A percentile compares a stretch with the other conserved stretches of the same genome.
phyloP scores from a whole-genome alignment of 2,329 filamentous ascomycete genomes.

The Colletotrichum kahawae region DNA sequence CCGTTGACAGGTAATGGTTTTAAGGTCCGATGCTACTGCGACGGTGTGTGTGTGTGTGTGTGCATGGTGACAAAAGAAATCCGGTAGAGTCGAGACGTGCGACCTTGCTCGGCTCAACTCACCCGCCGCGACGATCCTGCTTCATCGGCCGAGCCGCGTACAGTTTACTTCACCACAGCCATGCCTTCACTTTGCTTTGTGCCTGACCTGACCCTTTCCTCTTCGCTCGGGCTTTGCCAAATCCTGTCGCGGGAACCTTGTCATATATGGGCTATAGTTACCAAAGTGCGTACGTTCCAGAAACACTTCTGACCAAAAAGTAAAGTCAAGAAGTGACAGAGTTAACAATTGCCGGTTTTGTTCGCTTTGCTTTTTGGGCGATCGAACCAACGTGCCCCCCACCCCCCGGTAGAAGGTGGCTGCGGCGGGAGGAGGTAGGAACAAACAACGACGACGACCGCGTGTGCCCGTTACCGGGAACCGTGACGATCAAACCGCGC shows the following conservation, averaged over 20 bases:
- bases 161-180: background rate
- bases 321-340: background rate
- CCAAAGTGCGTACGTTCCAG: background rate
- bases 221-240: background rate
- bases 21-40: background rate
- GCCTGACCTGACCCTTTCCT: background rate
- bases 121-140: background rate
- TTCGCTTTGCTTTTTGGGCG: background rate
- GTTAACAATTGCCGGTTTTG: background rate
- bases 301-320: background rate
- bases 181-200: background rate
- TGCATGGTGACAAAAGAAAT: background rate
- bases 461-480: background rate
- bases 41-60: background rate
- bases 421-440: background rate
- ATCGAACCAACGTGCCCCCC: background rate
- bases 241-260: background rate
- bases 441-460: background rate
- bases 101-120: background rate
- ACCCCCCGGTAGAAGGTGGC: background rate
- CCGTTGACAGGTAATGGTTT: background rate
- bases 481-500: conserved; percentile 19
- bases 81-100: background rate
- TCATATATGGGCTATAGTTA: background rate
- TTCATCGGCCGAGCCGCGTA: background rate